Base-by-base conservation (phyloP, 2,329 filamentous ascomycete genomes). In the Cadophora gregata region DNA sequence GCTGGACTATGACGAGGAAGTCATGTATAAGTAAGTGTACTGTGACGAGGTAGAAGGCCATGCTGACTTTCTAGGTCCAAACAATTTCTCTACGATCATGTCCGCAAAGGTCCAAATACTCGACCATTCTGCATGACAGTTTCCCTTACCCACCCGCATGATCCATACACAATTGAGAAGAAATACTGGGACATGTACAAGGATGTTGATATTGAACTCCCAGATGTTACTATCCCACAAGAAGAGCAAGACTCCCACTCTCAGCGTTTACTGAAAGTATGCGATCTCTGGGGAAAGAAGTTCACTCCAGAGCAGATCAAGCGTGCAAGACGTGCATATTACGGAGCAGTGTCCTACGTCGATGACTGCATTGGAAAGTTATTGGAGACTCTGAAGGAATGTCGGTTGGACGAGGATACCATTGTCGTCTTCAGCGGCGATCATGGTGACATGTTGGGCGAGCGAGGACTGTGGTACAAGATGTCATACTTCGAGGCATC, bases 401-500 rank as follows among this genome's bases (percentile, higher is more conserved):
- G 93, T 76, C 87, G 89, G 7, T 83, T 97, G 53, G 90, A 90
- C 67, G 88, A 97, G 38, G 88, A 97, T 79, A 97, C 94, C 14
- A 93, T 97, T 73, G 84, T 97, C 74, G 89, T 97, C 71, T 97
- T 97, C 81, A 94, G 91, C 66, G 93, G 94, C 53, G 94, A 97
- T 77, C 94, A 97, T 76, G 94, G 94, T 64, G 94, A 97, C 79
- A 97, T 97, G 94, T 86, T 97, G 8, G 94, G 94, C 67, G 94
- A 97, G 82, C 89, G 93, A 62, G 91, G 92, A 6, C 82, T 97
- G 56, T 97, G 94, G 94, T 94, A 97, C 84, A 97, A 97, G 85
- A 97, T 97, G 94, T 93, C 88, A 76, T 97, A 96, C 86, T 97
- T 93, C 75, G 94, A 97, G 84, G 90, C 90, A 48, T 97, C 93